Base-by-base conservation (phyloP, 495 filamentous ascomycete genomes). In the Penicillium samsonianum region DNA sequence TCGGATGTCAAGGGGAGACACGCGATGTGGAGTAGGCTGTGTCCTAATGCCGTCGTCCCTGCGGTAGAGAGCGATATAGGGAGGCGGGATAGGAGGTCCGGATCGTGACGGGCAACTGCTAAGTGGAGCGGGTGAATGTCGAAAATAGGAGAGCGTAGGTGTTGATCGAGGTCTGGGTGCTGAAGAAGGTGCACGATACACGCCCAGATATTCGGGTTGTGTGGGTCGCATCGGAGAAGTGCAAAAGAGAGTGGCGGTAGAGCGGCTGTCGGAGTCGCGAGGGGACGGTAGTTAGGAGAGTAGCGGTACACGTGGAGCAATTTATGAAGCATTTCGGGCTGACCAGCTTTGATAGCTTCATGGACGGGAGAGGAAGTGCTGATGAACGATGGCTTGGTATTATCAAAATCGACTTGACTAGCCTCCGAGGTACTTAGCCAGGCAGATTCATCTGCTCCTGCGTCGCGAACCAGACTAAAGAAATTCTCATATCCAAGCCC, bases 111-210 rank as follows among this genome's bases (percentile, higher is more conserved):
- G 5, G 62, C 62, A 16, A 43, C 52, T 40, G 58, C 58, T 14
- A 65, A 65, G 33, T 65, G 62, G 12, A 65, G 58, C 8, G 33
- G 51, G 47, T 65, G 58, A 7, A 65, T 26, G 6, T 55, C 12
- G 25, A 61, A 65, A 17, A 65, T 48, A 25, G 54, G 62, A 12
- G 62, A 56, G 14, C 62, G 58, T 10, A 65, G 28, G 16, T 50
- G 16, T 22, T 23, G n/a, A 2, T 50, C 28, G 10, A 37, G 23
- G 16, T 22, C 30, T 1, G 47, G 47, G 8, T 50, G 47, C 11
- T 30, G 1, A 1, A 50, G 47, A 23, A 50, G 47, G 23, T 50
- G 30, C 16, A 7, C 16, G 19, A 50, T 35, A 50, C 47, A 50
- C 7, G 19, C 19, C 30, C 31, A 2, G 19, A 50, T 23, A 8